Conservation (phyloP, 805 yeast genomes). For the Ogataea nakhonphanomensis region DNA sequence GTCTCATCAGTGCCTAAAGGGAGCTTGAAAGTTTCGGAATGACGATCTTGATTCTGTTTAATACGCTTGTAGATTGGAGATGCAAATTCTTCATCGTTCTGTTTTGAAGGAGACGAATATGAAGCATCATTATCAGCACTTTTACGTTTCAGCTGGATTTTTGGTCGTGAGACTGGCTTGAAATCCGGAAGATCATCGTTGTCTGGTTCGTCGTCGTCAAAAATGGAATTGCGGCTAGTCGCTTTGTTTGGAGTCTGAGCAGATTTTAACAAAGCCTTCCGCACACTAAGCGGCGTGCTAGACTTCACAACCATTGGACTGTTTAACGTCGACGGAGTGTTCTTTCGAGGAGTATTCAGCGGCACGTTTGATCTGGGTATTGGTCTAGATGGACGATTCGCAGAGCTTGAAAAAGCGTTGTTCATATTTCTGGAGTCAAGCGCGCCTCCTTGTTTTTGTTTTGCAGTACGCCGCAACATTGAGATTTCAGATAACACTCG, state of each 20-base stretch:
- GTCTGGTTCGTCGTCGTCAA: slow-evolving; percentile 5
- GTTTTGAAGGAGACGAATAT: slow-evolving; percentile 15
- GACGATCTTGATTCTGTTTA: slow-evolving; percentile 12
- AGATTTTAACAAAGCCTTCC: slow-evolving; percentile 1
- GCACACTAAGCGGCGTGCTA: slow-evolving; percentile 1
- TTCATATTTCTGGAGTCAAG: neutral
- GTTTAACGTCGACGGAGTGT: neutral
- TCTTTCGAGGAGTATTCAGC: slow-evolving; percentile 1
- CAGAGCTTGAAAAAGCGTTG: neutral
- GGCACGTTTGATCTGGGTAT: neutral
- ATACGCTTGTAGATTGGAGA: slow-evolving; percentile 24
- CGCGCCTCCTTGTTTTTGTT: neutral
- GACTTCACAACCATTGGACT: neutral
- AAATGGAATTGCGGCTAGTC: slow-evolving; percentile 1
- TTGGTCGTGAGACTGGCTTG: slow-evolving; percentile 1
- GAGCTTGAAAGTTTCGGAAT: slow-evolving; percentile 1
- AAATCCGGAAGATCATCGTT: slow-evolving; percentile 8
- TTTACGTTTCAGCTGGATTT: slow-evolving; percentile 7
- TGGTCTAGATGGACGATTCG: neutral
- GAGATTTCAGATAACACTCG: slow-evolving; percentile 4
- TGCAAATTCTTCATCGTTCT: slow-evolving; percentile 3
- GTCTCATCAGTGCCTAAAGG: neutral
- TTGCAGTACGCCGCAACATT: slow-evolving; percentile 3
- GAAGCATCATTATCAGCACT: neutral
- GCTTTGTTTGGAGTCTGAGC: slow-evolving; percentile 2